Evolutionary conservation across 257 asterid species (phyloP).

Genomic region (Rehmannia glutinosa): DNA sequence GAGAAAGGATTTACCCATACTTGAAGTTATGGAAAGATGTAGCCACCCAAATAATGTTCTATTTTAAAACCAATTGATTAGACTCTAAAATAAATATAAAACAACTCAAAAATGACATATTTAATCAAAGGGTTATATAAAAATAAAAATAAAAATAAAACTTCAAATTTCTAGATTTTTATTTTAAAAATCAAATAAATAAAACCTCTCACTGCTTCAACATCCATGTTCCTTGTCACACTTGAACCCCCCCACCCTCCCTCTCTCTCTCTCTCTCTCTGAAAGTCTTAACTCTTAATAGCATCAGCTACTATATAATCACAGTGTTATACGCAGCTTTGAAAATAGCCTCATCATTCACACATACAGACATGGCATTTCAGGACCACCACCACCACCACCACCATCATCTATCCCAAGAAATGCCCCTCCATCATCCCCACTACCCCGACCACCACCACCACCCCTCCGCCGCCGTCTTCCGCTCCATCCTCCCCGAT

Average conservation of each 20-base stretch:
- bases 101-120: too few species aligned
- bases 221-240: neutral
- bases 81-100: too few species aligned
- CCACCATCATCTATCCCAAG: conserved; percentile 38
- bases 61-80: too few species aligned
- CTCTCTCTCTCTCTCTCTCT: conserved; percentile 5
- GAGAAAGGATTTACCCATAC: too few species aligned
- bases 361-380: conserved; percentile 34
- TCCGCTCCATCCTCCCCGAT: conserved; percentile 42
- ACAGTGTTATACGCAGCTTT: conserved; percentile 18
- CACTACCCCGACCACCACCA: conserved; percentile 41
- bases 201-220: too few species aligned
- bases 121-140: too few species aligned
- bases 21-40: too few species aligned
- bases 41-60: too few species aligned
- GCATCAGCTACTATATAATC: conserved; percentile 17
- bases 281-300: conserved; percentile 19
- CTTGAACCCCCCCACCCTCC: too few species aligned
- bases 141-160: too few species aligned
- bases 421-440: conserved; percentile 47
- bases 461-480: conserved; percentile 27
- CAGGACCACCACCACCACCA: conserved; percentile 45
- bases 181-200: too few species aligned
- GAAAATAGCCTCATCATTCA: conserved; percentile 12
- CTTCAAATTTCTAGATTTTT: too few species aligned